These are phyloP conservation scores for Haplosporangium sp. DNA, from an alignment of 371 early-diverging fungal species.

Conservation along the genomic window DNA sequence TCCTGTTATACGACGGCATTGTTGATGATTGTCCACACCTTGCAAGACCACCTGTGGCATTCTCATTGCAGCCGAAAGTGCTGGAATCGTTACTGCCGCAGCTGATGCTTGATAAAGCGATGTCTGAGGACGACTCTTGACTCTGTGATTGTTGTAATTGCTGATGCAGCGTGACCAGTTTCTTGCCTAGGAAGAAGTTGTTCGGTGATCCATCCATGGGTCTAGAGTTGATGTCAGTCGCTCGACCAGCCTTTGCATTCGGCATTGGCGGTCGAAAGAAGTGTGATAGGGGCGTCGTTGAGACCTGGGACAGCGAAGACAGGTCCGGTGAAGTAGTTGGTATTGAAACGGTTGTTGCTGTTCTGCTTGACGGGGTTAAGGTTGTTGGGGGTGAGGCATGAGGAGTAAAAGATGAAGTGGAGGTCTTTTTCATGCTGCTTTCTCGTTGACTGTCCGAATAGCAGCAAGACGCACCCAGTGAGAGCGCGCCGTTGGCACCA, in stretches of 20 bases:
- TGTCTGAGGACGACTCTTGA: not conserved
- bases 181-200: not conserved
- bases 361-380: too few relatives aligned
- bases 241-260: not conserved
- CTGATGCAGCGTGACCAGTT: conserved; percentile 1
- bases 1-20: too few relatives aligned
- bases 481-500: not conserved
- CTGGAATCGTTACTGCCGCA: not conserved
- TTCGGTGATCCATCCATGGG: not conserved
- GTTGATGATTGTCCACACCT: not conserved
- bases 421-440: too few relatives aligned
- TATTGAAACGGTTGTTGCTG: too few relatives aligned
- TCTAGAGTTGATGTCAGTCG: conserved; percentile 7
- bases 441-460: too few relatives aligned
- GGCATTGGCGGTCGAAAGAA: not conserved
- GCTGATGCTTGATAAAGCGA: not conserved
- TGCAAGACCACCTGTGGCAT: too few relatives aligned
- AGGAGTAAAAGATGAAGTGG: too few relatives aligned
- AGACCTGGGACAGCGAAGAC: not conserved
- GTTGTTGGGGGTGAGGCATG: too few relatives aligned
- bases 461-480: conserved; percentile 1
- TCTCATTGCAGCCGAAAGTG: not conserved
- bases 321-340: too few relatives aligned
- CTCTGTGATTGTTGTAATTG: conserved; percentile 8
- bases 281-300: too few relatives aligned